Evolutionary conservation across 169 alveolate genomes (phyloP), one percentile per base, ranked within the genome.

Genomic region (Plasmodium reichenowi): DNA sequence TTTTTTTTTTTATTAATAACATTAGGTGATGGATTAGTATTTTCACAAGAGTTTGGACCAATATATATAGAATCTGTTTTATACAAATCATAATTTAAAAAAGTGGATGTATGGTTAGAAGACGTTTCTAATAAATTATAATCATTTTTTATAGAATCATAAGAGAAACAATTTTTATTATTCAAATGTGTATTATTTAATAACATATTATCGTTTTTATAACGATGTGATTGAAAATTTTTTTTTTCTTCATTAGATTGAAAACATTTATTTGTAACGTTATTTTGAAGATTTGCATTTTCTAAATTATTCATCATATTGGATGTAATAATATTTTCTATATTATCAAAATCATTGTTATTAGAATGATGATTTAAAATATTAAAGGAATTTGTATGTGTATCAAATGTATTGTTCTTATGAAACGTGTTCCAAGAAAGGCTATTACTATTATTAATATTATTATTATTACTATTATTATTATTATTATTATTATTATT

Each of bases 51-150:
- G 2, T 32, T 29, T 15, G 74, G 43, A 66, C 13, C 13, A 66
- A 29, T 66, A 38, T 38, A n/a, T 10, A 66, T 29, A 38, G 56
- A 48, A 66, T n/a, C 52, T 17, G 26, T 32, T 66, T 13, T 32
- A 32, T 48, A 13, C 38, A 66, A n/a, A 38, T 66, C 56, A n/a
- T 32, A 66, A 66, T 66, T 66, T 13, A 66, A 66, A 29, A 66
- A 66, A 26, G 74, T 12, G 2, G 56, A 66, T 12, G 56, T 43
- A 62, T 62, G 22, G 12, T 62, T 62, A 8, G 71, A 22, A 62
- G 32, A 22, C 0, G 15, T 29, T 66, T 38, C 74, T 10, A 38
- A 32, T 4, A 66, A 12, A 26, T 24, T 66, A 38, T 66, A 66
- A n/a, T 26, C 74, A 32, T 66, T 26, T 38, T 66, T 66, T 20